Evolutionary conservation across 306 rosid genomes (phyloP), one percentile per base, ranked within the genome.

Genomic region (Carpinus viminea): DNA sequence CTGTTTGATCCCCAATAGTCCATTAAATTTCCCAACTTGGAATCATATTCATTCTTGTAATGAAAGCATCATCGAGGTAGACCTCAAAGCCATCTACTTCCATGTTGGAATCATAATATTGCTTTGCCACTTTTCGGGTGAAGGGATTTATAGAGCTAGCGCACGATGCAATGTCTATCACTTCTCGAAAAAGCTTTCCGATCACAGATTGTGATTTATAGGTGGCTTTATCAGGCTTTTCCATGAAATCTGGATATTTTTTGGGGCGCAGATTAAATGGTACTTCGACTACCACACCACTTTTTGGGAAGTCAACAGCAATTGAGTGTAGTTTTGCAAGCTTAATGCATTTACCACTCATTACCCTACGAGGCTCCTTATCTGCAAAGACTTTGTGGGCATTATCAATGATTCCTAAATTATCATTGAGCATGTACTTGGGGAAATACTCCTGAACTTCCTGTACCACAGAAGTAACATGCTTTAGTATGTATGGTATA

Each of bases 41-140:
- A n/a, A n/a, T n/a, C n/a, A n/a, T n/a, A n/a, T n/a, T n/a, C n/a
- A n/a, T n/a, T n/a, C n/a, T n/a, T n/a, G n/a, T n/a, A n/a, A n/a
- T n/a, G n/a, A n/a, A n/a, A n/a, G n/a, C n/a, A n/a, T n/a, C n/a
- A n/a, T n/a, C n/a, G n/a, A n/a, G n/a, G n/a, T n/a, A n/a, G n/a
- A n/a, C n/a, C n/a, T n/a, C n/a, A n/a, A n/a, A n/a, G n/a, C n/a
- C n/a, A n/a, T n/a, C n/a, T 86, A 85, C 81, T 77, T 88, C 88
- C 95, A 90, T 88, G 74, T 91, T 95, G 60, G 69, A 79, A 75
- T 93, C 98, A 74, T 89, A 93, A 12, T 84, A 79, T 31, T 28
- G 38, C n/a, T 8, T 68, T 2, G 98, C 98, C 21, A 74, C 79
- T 86, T 81, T 85, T 26, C 1, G 60, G 61, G 92, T 88, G 87